Conservation (phyloP, 352 stramenopile genomes). For the Saprolegnia parasitica region DNA sequence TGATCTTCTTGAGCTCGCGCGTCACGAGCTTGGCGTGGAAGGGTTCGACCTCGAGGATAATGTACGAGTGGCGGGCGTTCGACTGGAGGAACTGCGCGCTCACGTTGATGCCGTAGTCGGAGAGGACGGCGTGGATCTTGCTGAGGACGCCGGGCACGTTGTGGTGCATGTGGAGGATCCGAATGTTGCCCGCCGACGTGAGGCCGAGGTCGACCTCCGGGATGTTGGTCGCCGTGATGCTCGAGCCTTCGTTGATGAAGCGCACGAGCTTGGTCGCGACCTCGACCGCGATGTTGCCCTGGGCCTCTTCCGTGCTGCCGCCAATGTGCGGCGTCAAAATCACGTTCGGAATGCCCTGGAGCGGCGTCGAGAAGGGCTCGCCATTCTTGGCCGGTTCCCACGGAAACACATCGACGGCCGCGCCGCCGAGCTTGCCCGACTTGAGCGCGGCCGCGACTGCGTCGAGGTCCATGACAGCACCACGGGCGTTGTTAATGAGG, state of each 20-base stretch:
- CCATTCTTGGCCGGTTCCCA: slow-evolving; percentile 84
- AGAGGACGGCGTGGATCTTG: slow-evolving; percentile 83
- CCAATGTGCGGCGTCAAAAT: slow-evolving; percentile 95
- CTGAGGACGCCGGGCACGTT: slow-evolving; percentile 79
- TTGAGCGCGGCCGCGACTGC: slow-evolving; percentile 88
- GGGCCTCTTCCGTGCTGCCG: slow-evolving; percentile 93
- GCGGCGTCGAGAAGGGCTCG: slow-evolving; percentile 71
- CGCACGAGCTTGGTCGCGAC: slow-evolving; percentile 75
- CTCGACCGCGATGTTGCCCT: slow-evolving; percentile 88
- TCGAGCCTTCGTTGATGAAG: slow-evolving; percentile 79
- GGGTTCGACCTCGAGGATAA: slow-evolving; percentile 74
- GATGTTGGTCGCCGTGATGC: slow-evolving; percentile 72
- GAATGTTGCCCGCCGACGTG: slow-evolving; percentile 70
- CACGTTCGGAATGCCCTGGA: slow-evolving; percentile 90
- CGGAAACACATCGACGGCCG: slow-evolving; percentile 86
- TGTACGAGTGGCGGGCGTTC: slow-evolving; percentile 75
- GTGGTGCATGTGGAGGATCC: slow-evolving; percentile 82
- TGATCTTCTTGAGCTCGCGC: slow-evolving; percentile 77
- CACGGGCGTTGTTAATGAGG: slow-evolving; percentile 94
- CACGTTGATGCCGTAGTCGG: slow-evolving; percentile 80
- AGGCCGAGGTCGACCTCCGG: slow-evolving; percentile 75
- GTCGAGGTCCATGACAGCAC: slow-evolving; percentile 92
- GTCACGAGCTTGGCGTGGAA: slow-evolving; percentile 77
- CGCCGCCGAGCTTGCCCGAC: slow-evolving; percentile 71
- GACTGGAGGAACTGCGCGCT: slow-evolving; percentile 83